phyloP scores from a whole-genome alignment of 192 early-diverging fungal genomes.

The Gaertneriomyces sp. region DNA sequence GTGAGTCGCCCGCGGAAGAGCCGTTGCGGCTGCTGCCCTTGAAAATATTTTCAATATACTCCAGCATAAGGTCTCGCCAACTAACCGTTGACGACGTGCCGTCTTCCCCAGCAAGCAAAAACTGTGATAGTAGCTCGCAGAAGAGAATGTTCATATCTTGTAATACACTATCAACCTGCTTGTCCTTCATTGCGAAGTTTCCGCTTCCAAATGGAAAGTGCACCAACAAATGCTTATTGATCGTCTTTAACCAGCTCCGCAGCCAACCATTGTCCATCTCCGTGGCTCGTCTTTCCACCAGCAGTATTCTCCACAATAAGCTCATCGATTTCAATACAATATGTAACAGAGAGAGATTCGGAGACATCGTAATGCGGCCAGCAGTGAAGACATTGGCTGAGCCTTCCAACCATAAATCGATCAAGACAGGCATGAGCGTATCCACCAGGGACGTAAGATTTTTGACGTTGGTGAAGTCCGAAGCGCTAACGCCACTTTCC shows the following conservation, averaged over 20 bases:
- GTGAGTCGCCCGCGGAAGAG: no score
- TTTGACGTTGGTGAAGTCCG: no score
- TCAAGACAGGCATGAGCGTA: constrained; percentile 62
- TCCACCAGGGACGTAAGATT: constrained; percentile 36
- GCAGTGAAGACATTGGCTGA: constrained; percentile 63
- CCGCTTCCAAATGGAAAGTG: constrained; percentile 75
- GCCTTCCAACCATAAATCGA: constrained; percentile 76
- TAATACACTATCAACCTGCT: constrained; percentile 51
- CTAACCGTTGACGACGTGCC: constrained; percentile 19
- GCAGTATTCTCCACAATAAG: constrained; percentile 63
- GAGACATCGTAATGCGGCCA: constrained; percentile 42
- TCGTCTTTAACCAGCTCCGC: constrained; percentile 48
- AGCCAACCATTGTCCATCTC: constrained; percentile 34
- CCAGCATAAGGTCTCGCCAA: constrained; percentile 53
- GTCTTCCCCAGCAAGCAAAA: constrained; percentile 37
- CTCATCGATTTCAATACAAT: constrained; percentile 63
- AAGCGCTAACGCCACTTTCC: no score
- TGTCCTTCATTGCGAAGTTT: constrained; percentile 41
- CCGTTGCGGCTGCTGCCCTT: constrained; percentile 32
- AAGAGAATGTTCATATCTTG: constrained; percentile 70
- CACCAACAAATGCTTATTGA: constrained; percentile 65
- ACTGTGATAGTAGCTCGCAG: constrained; percentile 63
- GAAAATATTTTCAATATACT: constrained; percentile 54
- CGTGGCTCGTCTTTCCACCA: constrained; percentile 2
- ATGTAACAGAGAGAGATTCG: constrained; percentile 61